Evolutionary conservation across 2,329 filamentous ascomycete species (phyloP).

Genomic region (Aphanocladium album): DNA sequence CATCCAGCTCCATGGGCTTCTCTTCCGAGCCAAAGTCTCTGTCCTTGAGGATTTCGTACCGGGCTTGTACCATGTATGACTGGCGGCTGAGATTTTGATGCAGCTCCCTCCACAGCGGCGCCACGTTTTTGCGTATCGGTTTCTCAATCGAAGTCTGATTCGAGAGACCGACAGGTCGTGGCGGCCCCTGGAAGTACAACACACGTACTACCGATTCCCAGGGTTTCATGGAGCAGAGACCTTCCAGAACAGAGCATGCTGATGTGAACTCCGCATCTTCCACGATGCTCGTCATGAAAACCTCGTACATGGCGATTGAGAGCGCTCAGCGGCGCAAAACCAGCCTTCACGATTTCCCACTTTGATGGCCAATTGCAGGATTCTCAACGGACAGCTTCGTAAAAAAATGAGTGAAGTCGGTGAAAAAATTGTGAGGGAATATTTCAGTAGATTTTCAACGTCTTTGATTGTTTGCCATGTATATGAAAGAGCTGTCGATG

Average conservation of each 20-base stretch:
- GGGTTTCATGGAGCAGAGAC: slow-evolving; percentile 52
- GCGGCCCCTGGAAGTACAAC: slow-evolving; percentile 48
- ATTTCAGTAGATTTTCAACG: background rate
- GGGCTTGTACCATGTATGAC: slow-evolving; percentile 52
- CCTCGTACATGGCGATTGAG: slow-evolving; percentile 46
- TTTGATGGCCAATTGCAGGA: too few relatives aligned
- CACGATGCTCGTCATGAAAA: slow-evolving; percentile 53
- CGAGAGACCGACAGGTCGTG: slow-evolving; percentile 40
- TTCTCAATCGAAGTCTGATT: slow-evolving; percentile 36
- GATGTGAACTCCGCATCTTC: slow-evolving; percentile 43
- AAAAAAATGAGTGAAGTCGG: background rate
- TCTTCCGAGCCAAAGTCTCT: slow-evolving; percentile 39
- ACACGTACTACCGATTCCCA: slow-evolving; percentile 46
- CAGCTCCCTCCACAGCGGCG: slow-evolving; percentile 47
- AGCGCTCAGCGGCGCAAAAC: background rate
- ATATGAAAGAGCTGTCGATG: background rate
- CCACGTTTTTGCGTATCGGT: slow-evolving; percentile 32
- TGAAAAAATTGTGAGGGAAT: background rate
- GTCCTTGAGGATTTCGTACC: slow-evolving; percentile 48
- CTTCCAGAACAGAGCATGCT: slow-evolving; percentile 50
- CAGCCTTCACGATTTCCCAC: background rate
- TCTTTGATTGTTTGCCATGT: background rate
- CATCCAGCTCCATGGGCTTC: slow-evolving; percentile 35
- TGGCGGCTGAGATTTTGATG: slow-evolving; percentile 51
- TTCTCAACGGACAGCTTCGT: too few relatives aligned